phyloP scores from a whole-genome alignment of 2,329 filamentous ascomycete species.

The Thielaviopsis euricoi region DNA sequence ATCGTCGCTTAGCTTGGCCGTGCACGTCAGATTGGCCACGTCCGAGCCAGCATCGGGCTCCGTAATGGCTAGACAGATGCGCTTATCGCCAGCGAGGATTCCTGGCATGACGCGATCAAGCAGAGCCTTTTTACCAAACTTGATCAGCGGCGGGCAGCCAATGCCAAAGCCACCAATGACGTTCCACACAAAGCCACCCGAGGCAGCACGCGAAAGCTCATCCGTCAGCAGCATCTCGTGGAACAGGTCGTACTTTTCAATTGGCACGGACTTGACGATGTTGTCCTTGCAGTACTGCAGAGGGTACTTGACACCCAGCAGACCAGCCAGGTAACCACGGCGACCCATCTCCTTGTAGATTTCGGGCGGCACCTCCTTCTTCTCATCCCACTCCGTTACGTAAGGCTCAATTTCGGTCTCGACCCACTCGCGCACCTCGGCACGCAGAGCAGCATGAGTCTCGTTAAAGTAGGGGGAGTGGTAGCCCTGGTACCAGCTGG shows the following conservation, averaged over 20 bases:
- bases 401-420: conserved; percentile 78
- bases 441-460: conserved; percentile 76
- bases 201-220: conserved; percentile 75
- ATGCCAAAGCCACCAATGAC: conserved; percentile 94
- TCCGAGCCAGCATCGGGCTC: conserved; percentile 92
- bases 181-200: conserved; percentile 93
- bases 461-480: conserved; percentile 96
- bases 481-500: conserved; percentile 88
- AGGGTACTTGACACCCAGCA: conserved; percentile 73
- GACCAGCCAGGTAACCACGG: conserved; percentile 80
- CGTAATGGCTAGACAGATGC: conserved; percentile 93
- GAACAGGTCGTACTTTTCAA: conserved; percentile 95
- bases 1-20: conserved; percentile 86
- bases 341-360: conserved; percentile 96
- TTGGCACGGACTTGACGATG: conserved; percentile 57
- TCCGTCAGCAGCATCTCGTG: conserved; percentile 94
- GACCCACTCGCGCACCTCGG: conserved; percentile 84
- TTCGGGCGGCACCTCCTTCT: conserved; percentile 68
- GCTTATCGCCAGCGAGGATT: conserved; percentile 82
- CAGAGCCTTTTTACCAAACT: conserved; percentile 74
- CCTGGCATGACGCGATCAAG: conserved; percentile 78
- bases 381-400: conserved; percentile 94
- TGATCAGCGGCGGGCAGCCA: conserved; percentile 77
- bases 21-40: conserved; percentile 87
- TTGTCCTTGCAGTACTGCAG: conserved; percentile 52